Evolutionary conservation across 805 yeast genomes (phyloP).

Genomic region (Metschnikowia dekortorum): DNA sequence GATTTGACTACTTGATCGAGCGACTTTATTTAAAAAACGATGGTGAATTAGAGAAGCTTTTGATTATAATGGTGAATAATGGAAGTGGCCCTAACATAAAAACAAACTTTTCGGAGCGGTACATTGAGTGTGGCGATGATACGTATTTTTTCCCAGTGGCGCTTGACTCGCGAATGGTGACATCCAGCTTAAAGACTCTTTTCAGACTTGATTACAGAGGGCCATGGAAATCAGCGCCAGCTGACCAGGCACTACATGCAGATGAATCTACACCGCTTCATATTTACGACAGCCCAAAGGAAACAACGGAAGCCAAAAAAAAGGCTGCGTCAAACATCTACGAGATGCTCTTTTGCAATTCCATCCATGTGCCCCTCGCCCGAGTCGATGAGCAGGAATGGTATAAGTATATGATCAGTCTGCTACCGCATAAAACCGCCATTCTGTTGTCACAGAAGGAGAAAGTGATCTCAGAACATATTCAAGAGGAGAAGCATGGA

Average conservation of each 20-base stretch:
- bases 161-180: conserved; percentile 20
- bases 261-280: background rate
- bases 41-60: conserved; percentile 23
- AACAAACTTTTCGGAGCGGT: conserved; percentile 26
- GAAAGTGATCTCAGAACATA: conserved; percentile 10
- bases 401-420: conserved; percentile 19
- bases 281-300: background rate
- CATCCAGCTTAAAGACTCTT: conserved; percentile 18
- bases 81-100: conserved; percentile 28
- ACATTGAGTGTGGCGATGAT: conserved; percentile 8
- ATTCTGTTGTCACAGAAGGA: conserved; percentile 22
- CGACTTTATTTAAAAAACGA: conserved; percentile 19
- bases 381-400: conserved; percentile 15
- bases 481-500: conserved; percentile 8
- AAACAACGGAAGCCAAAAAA: background rate
- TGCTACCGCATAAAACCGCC: conserved; percentile 27
- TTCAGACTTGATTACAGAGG: conserved; percentile 11
- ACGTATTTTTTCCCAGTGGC: conserved; percentile 14
- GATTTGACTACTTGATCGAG: conserved; percentile 23
- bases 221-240: conserved; percentile 8
- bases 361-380: conserved; percentile 1
- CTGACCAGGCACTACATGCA: background rate
- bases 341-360: conserved; percentile 10
- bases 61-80: conserved; percentile 25
- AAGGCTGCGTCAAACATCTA: conserved; percentile 2